Conservation (phyloP, 805 yeast genomes). For the Pichia rugopelliculosa region DNA sequence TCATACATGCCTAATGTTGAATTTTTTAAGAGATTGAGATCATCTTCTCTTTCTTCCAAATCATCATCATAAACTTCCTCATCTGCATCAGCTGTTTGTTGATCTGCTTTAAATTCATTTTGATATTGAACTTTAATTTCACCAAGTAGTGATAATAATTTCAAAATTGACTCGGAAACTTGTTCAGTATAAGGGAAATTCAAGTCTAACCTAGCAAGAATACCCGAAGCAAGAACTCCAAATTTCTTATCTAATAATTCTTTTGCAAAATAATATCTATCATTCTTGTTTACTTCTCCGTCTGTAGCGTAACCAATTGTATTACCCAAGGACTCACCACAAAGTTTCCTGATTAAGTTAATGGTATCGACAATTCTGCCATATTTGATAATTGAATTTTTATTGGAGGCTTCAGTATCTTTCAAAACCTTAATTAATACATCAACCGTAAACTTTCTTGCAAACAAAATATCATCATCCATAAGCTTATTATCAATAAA, state of each 20-base stretch:
- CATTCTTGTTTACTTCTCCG: slow-evolving; percentile 43
- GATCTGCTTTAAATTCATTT: slow-evolving; percentile 44
- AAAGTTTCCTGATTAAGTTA: slow-evolving; percentile 37
- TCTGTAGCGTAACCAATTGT: slow-evolving; percentile 34
- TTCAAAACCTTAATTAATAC: slow-evolving; percentile 53
- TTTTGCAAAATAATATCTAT: slow-evolving; percentile 56
- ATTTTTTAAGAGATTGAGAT: slow-evolving; percentile 77
- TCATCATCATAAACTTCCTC: slow-evolving; percentile 31
- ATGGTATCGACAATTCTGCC: slow-evolving; percentile 47
- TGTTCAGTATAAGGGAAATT: slow-evolving; percentile 62
- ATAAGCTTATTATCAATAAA: slow-evolving; percentile 40
- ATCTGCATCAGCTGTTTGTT: slow-evolving; percentile 29
- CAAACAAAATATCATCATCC: slow-evolving; percentile 64
- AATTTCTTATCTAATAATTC: slow-evolving; percentile 63
- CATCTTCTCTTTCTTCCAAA: slow-evolving; percentile 52
- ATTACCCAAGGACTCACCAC: slow-evolving; percentile 34
- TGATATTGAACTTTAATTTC: slow-evolving; percentile 49
- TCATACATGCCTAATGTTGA: slow-evolving; percentile 95
- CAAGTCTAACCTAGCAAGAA: slow-evolving; percentile 62
- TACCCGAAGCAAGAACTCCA: slow-evolving; percentile 47
- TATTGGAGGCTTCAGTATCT: slow-evolving; percentile 36
- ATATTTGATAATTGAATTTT: slow-evolving; percentile 39
- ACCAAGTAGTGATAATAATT: slow-evolving; percentile 51
- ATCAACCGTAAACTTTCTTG: slow-evolving; percentile 69
- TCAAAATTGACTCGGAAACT: slow-evolving; percentile 51